phyloP scores from a whole-genome alignment of 2,329 filamentous ascomycete species.

The Colletotrichum chlorophyti region DNA sequence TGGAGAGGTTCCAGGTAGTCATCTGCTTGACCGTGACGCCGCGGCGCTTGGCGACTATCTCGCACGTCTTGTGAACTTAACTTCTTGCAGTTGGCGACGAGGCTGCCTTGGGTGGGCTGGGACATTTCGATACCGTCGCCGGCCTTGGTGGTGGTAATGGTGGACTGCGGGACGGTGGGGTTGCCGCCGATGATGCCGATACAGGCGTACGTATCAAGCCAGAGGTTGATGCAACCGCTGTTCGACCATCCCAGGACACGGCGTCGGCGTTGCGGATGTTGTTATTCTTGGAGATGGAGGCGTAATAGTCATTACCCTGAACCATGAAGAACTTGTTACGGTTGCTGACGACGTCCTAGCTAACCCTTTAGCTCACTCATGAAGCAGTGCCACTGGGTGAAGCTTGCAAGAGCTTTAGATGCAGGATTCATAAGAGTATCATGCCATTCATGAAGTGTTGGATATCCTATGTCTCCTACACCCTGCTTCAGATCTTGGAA shows the following conservation, averaged over 20 bases:
- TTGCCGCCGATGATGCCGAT: conserved; percentile 1
- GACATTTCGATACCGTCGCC: conserved; percentile 37
- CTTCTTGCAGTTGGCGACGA: conserved; percentile 30
- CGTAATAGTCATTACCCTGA: conserved; percentile 5
- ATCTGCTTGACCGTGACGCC: background rate
- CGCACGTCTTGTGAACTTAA: too few species aligned
- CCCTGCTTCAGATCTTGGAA: too few species aligned
- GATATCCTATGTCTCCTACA: too few species aligned
- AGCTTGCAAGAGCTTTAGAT: too few species aligned
- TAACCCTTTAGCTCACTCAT: too few species aligned
- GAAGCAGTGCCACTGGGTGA: too few species aligned
- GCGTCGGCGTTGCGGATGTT: background rate
- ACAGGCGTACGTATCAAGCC: conserved; percentile 12
- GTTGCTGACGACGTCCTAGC: conserved; percentile 16
- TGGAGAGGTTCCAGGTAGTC: background rate
- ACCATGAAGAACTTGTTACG: conserved; percentile 24
- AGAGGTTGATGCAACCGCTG: conserved; percentile 10
- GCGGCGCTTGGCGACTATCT: too few species aligned
- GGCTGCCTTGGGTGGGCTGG: conserved; percentile 35
- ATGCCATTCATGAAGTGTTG: too few species aligned
- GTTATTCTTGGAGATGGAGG: conserved; percentile 5
- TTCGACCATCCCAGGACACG: background rate
- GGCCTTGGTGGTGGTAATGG: conserved; percentile 36
- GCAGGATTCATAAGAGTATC: too few species aligned
- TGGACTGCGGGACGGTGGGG: conserved; percentile 8